These are phyloP conservation scores for Quercus agrifolia DNA, from an alignment of 306 rosid species.

Conservation along the genomic window DNA sequence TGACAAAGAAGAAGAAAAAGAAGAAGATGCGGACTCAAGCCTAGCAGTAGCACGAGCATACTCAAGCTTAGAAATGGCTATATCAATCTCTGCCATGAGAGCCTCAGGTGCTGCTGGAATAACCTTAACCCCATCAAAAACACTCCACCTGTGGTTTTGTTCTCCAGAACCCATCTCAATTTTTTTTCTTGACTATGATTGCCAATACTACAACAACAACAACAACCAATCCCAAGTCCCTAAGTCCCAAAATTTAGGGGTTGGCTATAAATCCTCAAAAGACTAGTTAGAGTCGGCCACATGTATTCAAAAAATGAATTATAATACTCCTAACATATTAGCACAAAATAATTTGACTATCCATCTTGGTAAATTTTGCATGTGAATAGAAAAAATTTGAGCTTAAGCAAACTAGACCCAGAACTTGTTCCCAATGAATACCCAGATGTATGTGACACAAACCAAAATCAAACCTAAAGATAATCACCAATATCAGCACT, in stretches of 20 bases:
- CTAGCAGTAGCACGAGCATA: constrained; percentile 52
- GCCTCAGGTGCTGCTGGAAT: constrained; percentile 76
- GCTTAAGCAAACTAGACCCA: no score
- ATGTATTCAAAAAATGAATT: background rate
- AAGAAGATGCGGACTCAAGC: constrained; percentile 35
- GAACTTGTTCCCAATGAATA: no score
- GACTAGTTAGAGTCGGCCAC: background rate
- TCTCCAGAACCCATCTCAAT: constrained; percentile 35
- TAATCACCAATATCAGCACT: background rate
- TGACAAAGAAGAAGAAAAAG: background rate
- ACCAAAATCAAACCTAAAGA: background rate
- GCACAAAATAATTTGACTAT: background rate
- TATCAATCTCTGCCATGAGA: constrained; percentile 69
- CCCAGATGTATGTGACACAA: background rate
- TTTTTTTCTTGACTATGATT: background rate
- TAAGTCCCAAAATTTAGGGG: no score
- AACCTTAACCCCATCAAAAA: constrained; percentile 60
- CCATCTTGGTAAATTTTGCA: background rate
- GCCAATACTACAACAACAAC: no score
- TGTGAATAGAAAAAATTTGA: no score
- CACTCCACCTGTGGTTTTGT: constrained; percentile 52
- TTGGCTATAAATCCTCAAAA: no score
- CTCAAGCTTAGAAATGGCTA: constrained; percentile 77
- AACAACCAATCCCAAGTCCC: no score
- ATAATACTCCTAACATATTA: background rate